Evolutionary conservation across 768 basidiomycete species (phyloP), one percentile per base, ranked within the genome.

Genomic region (Boletellus sp.): DNA sequence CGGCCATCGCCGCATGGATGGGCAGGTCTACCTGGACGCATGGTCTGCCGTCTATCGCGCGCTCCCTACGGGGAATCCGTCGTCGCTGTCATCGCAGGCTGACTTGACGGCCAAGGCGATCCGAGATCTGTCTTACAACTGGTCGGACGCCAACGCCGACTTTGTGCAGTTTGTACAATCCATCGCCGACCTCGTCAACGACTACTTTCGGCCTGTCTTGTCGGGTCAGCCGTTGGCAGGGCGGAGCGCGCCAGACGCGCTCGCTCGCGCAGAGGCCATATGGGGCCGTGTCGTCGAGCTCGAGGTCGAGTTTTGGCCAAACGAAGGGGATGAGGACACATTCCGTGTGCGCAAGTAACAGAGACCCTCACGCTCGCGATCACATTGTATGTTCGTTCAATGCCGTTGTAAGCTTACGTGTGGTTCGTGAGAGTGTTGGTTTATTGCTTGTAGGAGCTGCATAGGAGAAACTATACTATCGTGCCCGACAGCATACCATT

Each of bases 21-120:
- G 28, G 3, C 41, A 89, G 87, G 73, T 84, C 22, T 88, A 89
- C 60, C 70, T 87, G 23, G 79, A 83, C 44, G 79, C 85, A 3
- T 89, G 87, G 88, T 72, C 73, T 1, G 68, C 70, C 46, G 81
- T 84, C 33, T 61, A 67, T 36, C 42, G 51, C 0, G 52, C 51
- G 5, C 50, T 57, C 47, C 17, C 53, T 11, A 3, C 28, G 7
- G 28, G 3, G 3, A 44, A 35, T 10, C 31, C 31, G 10, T 19
- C 40, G 28, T 23, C 45, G 6, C 42, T 13, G 12, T 50, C 28
- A 11, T 28, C 55, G 19, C 28, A 55, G 28, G 20, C 20, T 3
- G 55, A 56, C 16, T 43, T 50, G n/a, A 55, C 63, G 15, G 42
- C 49, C 19, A 36, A 52, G 28, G 76, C 77, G 2, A 60, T 84